phyloP scores from a whole-genome alignment of 495 filamentous ascomycete species.

The Lindgomyces ingoldianus region DNA sequence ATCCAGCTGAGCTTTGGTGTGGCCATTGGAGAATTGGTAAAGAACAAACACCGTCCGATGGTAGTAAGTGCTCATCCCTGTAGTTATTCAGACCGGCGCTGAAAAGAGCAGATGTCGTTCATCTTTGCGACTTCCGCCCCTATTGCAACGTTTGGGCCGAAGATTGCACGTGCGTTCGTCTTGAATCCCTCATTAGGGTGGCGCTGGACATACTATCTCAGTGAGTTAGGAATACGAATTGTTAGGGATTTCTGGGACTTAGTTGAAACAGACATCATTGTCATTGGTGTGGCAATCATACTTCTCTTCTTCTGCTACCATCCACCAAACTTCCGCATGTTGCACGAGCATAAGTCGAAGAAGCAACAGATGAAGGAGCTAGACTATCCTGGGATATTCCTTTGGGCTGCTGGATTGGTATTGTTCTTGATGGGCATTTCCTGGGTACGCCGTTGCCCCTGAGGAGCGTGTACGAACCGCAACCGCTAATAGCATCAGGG shows the following conservation, averaged over 20 bases:
- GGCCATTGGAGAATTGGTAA: slow-evolving; percentile 23
- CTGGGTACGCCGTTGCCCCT: slow-evolving; percentile 6
- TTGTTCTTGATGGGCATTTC: slow-evolving; percentile 29
- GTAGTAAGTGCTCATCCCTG: slow-evolving; percentile 5
- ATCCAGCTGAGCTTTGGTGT: slow-evolving; percentile 21
- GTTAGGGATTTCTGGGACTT: too few relatives aligned
- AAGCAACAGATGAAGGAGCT: slow-evolving; percentile 26
- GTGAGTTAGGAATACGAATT: slow-evolving; percentile 1
- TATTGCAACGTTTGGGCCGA: slow-evolving; percentile 27
- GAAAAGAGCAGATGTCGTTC: slow-evolving; percentile 16
- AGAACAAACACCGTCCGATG: slow-evolving; percentile 22
- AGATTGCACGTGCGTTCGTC: slow-evolving; percentile 24
- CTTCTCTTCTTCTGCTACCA: slow-evolving; percentile 35
- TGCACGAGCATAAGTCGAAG: slow-evolving; percentile 28
- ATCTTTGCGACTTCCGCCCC: slow-evolving; percentile 16
- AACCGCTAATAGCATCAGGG: background rate
- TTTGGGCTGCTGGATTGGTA: slow-evolving; percentile 24
- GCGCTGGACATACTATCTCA: slow-evolving; percentile 30
- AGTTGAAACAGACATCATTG: slow-evolving; percentile 16
- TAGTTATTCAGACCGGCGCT: background rate
- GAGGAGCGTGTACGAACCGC: background rate
- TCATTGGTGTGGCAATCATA: slow-evolving; percentile 20
- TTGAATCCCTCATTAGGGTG: slow-evolving; percentile 15
- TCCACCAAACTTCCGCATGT: slow-evolving; percentile 38
- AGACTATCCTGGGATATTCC: slow-evolving; percentile 25